phyloP scores from a whole-genome alignment of 148 eudicot genomes.

The Rhododendron molle region DNA sequence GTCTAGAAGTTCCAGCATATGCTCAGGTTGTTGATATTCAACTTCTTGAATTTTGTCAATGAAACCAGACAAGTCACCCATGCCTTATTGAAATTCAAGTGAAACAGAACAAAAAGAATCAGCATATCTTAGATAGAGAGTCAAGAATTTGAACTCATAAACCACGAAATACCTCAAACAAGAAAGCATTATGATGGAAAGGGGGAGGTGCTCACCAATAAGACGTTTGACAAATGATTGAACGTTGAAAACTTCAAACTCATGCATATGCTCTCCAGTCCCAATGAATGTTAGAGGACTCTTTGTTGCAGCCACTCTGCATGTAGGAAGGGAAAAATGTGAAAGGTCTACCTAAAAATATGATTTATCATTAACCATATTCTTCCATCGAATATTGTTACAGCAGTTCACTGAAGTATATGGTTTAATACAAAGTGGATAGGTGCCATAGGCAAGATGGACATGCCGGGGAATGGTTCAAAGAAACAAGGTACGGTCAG shows the following conservation, averaged over 20 bases:
- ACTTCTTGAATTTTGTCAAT: conserved; percentile 97
- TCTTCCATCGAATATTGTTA: neutral
- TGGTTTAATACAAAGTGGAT: no score
- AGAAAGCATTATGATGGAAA: no score
- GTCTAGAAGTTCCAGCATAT: conserved; percentile 85
- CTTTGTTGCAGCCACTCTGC: conserved; percentile 97
- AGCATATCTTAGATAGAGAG: neutral
- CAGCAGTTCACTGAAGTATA: no score
- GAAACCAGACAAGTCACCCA: conserved; percentile 98
- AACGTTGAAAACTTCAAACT: conserved; percentile 92
- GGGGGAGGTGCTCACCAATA: conserved; percentile 48
- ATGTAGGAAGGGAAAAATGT: neutral
- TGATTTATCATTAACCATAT: no score
- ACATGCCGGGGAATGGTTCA: no score
- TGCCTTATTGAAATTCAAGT: conserved; percentile 40
- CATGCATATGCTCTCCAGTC: conserved; percentile 99
- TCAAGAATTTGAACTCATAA: neutral
- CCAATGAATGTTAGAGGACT: conserved; percentile 97
- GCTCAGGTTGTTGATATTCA: conserved; percentile 96
- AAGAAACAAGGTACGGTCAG: no score
- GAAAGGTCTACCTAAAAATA: no score
- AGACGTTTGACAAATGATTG: conserved; percentile 96
- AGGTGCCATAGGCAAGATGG: no score
- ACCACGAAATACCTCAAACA: no score
- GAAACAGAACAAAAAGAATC: neutral